A percentile compares a stretch with the other conserved stretches of the same genome.
phyloP scores from a whole-genome alignment of 2,329 filamentous ascomycete genomes.

The Torrubiella hemipterigena region DNA sequence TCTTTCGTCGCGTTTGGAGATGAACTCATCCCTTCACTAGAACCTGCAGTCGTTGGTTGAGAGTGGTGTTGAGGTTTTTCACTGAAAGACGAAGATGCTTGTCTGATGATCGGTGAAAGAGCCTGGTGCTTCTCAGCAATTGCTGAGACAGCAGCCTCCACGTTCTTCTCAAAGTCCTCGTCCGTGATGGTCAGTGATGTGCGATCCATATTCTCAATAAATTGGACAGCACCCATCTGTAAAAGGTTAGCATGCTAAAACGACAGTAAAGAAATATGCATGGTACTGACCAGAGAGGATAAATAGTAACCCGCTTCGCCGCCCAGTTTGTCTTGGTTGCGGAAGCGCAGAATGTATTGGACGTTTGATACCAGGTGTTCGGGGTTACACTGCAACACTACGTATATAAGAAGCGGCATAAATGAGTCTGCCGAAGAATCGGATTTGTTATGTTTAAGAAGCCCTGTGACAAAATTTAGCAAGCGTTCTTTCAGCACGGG shows the following conservation, averaged over 20 bases:
- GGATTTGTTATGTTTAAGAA: slow-evolving; percentile 81
- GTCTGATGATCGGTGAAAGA: slow-evolving; percentile 30
- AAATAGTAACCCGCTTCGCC: slow-evolving; percentile 98
- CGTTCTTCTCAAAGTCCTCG: slow-evolving; percentile 88
- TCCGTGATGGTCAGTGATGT: slow-evolving; percentile 89
- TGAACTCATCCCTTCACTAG: neutral
- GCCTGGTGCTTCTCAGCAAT: slow-evolving; percentile 81
- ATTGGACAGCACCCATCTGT: slow-evolving; percentile 85
- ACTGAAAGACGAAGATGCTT: slow-evolving; percentile 26
- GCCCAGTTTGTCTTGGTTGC: slow-evolving; percentile 91
- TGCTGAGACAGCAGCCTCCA: slow-evolving; percentile 90
- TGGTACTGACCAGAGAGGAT: slow-evolving; percentile 62
- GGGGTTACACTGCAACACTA: slow-evolving; percentile 86
- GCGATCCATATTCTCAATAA: slow-evolving; percentile 91
- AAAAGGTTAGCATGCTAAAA: slow-evolving; percentile 4
- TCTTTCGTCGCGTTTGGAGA: slow-evolving; percentile 24
- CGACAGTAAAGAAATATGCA: neutral
- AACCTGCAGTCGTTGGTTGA: slow-evolving; percentile 35
- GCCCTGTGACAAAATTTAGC: slow-evolving; percentile 36
- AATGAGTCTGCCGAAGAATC: slow-evolving; percentile 96
- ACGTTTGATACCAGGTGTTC: slow-evolving; percentile 95
- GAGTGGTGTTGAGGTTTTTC: slow-evolving; percentile 31
- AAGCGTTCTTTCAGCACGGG: neutral
- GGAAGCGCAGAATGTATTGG: slow-evolving; percentile 92
- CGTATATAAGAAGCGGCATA: slow-evolving; percentile 88